A percentile compares a stretch with the other conserved stretches of the same genome.
These are phyloP conservation scores for Canavalia gladiata DNA, from an alignment of 306 rosid species.

Conservation along the genomic window DNA sequence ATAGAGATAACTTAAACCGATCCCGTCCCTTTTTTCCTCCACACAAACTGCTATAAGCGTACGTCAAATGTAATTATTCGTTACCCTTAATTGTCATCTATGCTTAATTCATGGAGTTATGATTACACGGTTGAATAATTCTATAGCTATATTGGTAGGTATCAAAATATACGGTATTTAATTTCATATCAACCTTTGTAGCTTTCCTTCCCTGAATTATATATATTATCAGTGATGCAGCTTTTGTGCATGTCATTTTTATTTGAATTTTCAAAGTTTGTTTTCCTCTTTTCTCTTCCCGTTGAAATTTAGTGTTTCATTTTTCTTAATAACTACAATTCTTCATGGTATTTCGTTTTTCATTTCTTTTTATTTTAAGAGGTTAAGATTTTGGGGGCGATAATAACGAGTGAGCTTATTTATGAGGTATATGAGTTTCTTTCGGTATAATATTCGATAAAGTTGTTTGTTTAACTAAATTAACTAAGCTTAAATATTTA, in stretches of 20 bases:
- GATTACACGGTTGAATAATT: not conserved
- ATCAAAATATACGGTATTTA: not conserved
- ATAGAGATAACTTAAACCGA: too few relatives aligned
- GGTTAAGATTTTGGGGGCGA: not conserved
- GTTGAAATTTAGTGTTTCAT: not conserved
- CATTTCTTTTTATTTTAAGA: not conserved
- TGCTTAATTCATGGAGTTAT: too few relatives aligned
- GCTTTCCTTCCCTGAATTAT: not conserved
- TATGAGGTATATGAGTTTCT: too few relatives aligned
- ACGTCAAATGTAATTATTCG: too few relatives aligned
- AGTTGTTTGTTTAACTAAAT: too few relatives aligned
- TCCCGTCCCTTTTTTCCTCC: too few relatives aligned
- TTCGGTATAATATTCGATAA: too few relatives aligned
- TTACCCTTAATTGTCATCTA: too few relatives aligned
- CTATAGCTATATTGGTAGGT: not conserved
- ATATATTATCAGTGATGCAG: not conserved
- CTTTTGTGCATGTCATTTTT: not conserved
- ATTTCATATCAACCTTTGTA: not conserved
- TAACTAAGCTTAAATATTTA: too few relatives aligned
- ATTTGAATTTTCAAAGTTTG: not conserved
- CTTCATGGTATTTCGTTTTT: not conserved
- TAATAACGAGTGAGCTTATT: too few relatives aligned
- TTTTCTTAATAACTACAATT: not conserved
- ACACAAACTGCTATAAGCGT: too few relatives aligned
- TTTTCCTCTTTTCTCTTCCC: not conserved